Conservation (phyloP, 805 yeast species). For the Candida schatavii region DNA sequence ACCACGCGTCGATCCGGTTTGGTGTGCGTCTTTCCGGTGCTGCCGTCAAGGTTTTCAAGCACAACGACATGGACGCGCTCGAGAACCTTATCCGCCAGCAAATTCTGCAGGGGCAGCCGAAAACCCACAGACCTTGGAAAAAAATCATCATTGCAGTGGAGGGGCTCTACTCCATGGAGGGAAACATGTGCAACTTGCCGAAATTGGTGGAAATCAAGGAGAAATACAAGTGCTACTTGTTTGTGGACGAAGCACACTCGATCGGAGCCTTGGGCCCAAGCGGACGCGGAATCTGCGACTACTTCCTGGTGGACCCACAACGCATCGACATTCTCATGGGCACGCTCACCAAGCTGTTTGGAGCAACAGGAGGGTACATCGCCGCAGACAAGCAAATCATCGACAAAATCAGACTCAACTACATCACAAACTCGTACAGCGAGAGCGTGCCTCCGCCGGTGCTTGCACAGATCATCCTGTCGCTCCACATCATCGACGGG, state of each 20-base stretch:
- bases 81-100: slow-evolving; percentile 78
- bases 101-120: slow-evolving; percentile 92
- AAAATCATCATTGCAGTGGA: slow-evolving; percentile 83
- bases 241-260: slow-evolving; percentile 97
- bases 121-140: slow-evolving; percentile 94
- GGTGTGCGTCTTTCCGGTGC: slow-evolving; percentile 94
- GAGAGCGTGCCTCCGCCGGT: slow-evolving; percentile 93
- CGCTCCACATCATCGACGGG: slow-evolving; percentile 77
- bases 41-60: slow-evolving; percentile 85
- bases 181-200: slow-evolving; percentile 84
- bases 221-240: slow-evolving; percentile 84
- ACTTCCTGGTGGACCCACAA: slow-evolving; percentile 74
- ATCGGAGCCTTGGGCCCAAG: slow-evolving; percentile 97
- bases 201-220: slow-evolving; percentile 66
- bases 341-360: slow-evolving; percentile 94
- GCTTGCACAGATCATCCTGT: slow-evolving; percentile 78
- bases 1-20: slow-evolving; percentile 93
- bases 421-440: slow-evolving; percentile 71
- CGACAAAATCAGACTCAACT: slow-evolving; percentile 69
- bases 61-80: slow-evolving; percentile 80
- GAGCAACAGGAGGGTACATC: slow-evolving; percentile 97
- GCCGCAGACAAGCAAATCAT: slow-evolving; percentile 72
- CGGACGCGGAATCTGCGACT: slow-evolving; percentile 95
- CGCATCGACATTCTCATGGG: slow-evolving; percentile 93
- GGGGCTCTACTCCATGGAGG: slow-evolving; percentile 92